These are phyloP conservation scores for Ascosphaera apis DNA, from an alignment of 2,329 filamentous ascomycete genomes.

Conservation along the genomic window DNA sequence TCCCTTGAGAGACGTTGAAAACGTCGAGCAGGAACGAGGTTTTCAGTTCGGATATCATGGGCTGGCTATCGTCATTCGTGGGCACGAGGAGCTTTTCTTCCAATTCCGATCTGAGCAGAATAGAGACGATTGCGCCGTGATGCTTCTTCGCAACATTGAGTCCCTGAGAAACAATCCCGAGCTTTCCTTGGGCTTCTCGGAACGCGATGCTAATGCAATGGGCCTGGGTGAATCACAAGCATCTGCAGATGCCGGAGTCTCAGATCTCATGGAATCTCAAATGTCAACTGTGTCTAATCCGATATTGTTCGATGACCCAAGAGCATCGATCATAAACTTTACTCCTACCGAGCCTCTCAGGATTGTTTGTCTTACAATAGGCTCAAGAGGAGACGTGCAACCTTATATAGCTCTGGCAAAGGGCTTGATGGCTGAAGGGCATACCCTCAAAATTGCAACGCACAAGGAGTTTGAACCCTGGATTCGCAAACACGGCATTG, in stretches of 20 bases:
- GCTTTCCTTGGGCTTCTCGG: conserved; percentile 36
- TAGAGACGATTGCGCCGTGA: conserved; percentile 74
- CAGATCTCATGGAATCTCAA: conserved; percentile 16
- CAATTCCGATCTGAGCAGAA: conserved; percentile 60
- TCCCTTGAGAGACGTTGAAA: conserved; percentile 77
- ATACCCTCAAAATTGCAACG: conserved; percentile 69
- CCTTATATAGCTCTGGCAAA: conserved; percentile 95
- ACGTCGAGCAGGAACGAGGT: conserved; percentile 81
- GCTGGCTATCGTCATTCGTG: conserved; percentile 75
- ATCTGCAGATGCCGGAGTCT: conserved; percentile 47
- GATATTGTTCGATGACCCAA: conserved; percentile 72
- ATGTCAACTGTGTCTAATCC: conserved; percentile 17
- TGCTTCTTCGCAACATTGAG: conserved; percentile 54
- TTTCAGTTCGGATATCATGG: conserved; percentile 82
- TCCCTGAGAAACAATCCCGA: conserved; percentile 28
- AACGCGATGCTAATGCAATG: conserved; percentile 45
- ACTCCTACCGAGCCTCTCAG: conserved; percentile 58
- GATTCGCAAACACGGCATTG: conserved; percentile 82
- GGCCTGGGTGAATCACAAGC: conserved; percentile 65
- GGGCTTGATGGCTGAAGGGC: conserved; percentile 66
- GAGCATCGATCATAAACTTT: conserved; percentile 73
- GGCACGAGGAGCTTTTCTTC: conserved; percentile 90
- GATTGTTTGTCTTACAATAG: conserved; percentile 87
- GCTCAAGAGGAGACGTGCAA: conserved; percentile 86
- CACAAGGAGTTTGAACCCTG: conserved; percentile 75